These are phyloP conservation scores for Salicornia ramosissima DNA, from an alignment of 148 eudicot species.

Conservation along the genomic window DNA sequence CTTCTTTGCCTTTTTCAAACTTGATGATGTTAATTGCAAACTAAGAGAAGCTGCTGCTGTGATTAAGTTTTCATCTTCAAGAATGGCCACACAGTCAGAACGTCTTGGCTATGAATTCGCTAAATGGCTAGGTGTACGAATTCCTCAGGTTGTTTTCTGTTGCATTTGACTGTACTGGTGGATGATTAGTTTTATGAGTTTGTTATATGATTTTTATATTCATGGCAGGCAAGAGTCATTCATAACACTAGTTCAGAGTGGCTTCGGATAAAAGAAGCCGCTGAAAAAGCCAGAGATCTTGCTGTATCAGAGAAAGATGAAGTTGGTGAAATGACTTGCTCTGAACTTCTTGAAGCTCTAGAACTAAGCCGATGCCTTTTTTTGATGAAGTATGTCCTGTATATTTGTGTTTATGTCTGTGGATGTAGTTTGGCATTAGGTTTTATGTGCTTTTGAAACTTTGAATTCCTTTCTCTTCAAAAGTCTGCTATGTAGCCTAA, in stretches of 20 bases:
- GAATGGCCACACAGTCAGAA: conserved; percentile 99
- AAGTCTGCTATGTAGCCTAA: background rate
- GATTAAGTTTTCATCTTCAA: conserved; percentile 89
- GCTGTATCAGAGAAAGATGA: conserved; percentile 76
- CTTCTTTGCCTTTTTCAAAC: conserved; percentile 83
- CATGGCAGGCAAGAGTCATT: conserved; percentile 78
- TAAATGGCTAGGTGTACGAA: conserved; percentile 88
- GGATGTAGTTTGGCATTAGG: background rate
- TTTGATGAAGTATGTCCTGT: conserved; percentile 65
- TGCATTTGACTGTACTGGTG: background rate
- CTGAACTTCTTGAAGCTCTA: conserved; percentile 99
- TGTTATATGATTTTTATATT: conserved; percentile 9
- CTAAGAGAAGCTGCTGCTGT: conserved; percentile 89
- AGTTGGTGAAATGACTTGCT: conserved; percentile 83
- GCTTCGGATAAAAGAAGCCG: conserved; percentile 87
- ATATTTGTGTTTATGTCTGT: conserved; percentile 1
- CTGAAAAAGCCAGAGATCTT: conserved; percentile 74
- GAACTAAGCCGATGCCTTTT: conserved; percentile 92
- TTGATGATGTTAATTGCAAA: conserved; percentile 44
- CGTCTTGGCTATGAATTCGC: conserved; percentile 98
- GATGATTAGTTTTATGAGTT: background rate
- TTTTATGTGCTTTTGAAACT: background rate
- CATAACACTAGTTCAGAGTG: conserved; percentile 84
- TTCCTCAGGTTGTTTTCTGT: conserved; percentile 69
- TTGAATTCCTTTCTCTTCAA: background rate